Conservation (phyloP, 768 basidiomycete genomes). For the Ramaria sp. region DNA sequence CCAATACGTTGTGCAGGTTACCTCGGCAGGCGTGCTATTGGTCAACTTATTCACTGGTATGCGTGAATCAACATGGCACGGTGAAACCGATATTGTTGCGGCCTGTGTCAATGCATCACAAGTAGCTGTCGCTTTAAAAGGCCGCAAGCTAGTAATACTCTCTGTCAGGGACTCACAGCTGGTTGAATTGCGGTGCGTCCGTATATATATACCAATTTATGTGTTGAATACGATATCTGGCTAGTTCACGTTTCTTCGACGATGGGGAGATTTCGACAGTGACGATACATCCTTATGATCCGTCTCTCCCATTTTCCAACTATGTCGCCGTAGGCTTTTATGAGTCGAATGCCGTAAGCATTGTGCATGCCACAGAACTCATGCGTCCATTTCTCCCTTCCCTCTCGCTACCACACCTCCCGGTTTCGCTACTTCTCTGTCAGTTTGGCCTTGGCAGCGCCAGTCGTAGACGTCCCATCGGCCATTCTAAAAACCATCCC, state of each 20-base stretch:
- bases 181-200: conserved; percentile 2
- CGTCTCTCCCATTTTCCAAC: conserved; percentile 32
- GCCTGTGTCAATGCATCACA: conserved; percentile 64
- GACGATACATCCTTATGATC: conserved; percentile 49
- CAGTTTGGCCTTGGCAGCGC: conserved; percentile 41
- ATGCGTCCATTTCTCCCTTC: conserved; percentile 24
- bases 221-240: not conserved
- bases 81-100: conserved; percentile 41
- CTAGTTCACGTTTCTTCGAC: not conserved
- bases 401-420: conserved; percentile 32
- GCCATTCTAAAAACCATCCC: conserved; percentile 26
- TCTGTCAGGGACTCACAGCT: conserved; percentile 28
- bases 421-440: conserved; percentile 37
- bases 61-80: conserved; percentile 26
- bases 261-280: conserved; percentile 56
- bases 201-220: conserved; percentile 23
- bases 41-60: conserved; percentile 34
- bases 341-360: conserved; percentile 52
- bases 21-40: conserved; percentile 41
- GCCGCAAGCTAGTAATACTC: conserved; percentile 42
- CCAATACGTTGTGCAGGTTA: conserved; percentile 60
- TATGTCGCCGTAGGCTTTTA: conserved; percentile 65
- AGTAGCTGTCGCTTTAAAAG: conserved; percentile 47
- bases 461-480: not conserved
- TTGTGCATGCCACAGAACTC: conserved; percentile 28